Base-by-base conservation (phyloP, 768 basidiomycete genomes). In the Lactarius akahatsu region DNA sequence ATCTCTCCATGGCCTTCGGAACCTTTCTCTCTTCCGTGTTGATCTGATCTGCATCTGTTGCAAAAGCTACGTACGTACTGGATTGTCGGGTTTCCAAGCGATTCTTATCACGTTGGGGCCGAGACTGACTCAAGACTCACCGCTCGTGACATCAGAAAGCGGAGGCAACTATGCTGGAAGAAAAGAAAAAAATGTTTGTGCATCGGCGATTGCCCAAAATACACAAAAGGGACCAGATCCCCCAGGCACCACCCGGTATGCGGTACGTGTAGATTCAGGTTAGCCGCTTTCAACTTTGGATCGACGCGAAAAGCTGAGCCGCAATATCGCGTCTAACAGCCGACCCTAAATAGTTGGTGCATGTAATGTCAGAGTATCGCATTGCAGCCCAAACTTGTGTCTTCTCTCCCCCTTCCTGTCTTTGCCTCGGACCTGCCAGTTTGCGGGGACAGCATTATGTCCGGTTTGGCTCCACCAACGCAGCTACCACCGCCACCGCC, bases 401-500 rank as follows among this genome's bases (percentile, higher is more conserved):
- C 36, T 28, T 36, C 3, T 10, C 18, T 20, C 32, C 32, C 43
- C 20, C 13, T 30, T 20, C 32, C 11, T 15, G 5, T 15, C 47
- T 28, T 26, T 55, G 32, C 40, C 52, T 18, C 13, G 6, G n/a
- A 43, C 18, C 23, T 38, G 52, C 52, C 52, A 41, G 30, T 32
- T 16, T 26, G n/a, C 32, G 32, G 52, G 10, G 32, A 66, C 28
- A 57, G 11, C 18, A 15, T 23, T 1, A 66, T 62, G 65, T 57
- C 65, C 10, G 40, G 52, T 61, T 38, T 28, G 7, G 16, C 9
- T 23, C 9, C 23, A n/a, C 20, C 30, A 26, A 11, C 47, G 11
- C 47, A n/a, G 23, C 13, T 11, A 7, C 50, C 50, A 52, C 26
- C 50, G 11, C 50, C 50, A 23, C n/a, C n/a, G 10, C 26, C 36